These are phyloP conservation scores for Centaurea solstitialis DNA, from an alignment of 129 eudicot species.

Conservation along the genomic window DNA sequence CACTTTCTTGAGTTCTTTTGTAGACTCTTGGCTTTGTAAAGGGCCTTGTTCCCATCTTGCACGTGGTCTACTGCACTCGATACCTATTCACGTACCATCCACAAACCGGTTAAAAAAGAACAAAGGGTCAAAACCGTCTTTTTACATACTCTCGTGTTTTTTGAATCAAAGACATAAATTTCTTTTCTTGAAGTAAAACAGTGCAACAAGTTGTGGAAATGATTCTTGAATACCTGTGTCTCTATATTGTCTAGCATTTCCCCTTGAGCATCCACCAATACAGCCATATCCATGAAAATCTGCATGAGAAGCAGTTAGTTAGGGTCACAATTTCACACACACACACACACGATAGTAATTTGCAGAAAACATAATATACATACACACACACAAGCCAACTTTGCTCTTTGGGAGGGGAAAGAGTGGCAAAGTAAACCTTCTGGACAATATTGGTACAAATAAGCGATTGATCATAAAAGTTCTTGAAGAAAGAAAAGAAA, in stretches of 20 bases:
- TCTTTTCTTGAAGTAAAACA: not conserved
- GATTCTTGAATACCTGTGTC: slow-evolving; percentile 64
- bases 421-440: not conserved
- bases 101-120: not conserved
- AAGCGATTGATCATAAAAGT: not conserved
- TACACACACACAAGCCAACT: not conserved
- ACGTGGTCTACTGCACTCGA: slow-evolving; percentile 94
- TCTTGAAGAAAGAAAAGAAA: not conserved
- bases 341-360: not conserved
- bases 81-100: slow-evolving; percentile 45
- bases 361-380: not conserved
- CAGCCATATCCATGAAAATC: slow-evolving; percentile 95
- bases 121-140: not conserved
- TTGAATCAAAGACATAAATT: not conserved
- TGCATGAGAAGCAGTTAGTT: slow-evolving; percentile 30
- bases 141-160: not conserved
- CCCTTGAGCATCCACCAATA: slow-evolving; percentile 93
- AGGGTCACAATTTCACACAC: not conserved
- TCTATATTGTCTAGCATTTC: slow-evolving; percentile 95
- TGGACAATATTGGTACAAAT: not conserved
- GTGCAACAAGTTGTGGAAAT: not conserved
- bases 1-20: slow-evolving; percentile 84
- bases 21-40: slow-evolving; percentile 74
- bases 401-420: not conserved
- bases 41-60: slow-evolving; percentile 79